Conservation (phyloP, 2,329 filamentous ascomycete species). For the Fusarium pseudoanthophilum region DNA sequence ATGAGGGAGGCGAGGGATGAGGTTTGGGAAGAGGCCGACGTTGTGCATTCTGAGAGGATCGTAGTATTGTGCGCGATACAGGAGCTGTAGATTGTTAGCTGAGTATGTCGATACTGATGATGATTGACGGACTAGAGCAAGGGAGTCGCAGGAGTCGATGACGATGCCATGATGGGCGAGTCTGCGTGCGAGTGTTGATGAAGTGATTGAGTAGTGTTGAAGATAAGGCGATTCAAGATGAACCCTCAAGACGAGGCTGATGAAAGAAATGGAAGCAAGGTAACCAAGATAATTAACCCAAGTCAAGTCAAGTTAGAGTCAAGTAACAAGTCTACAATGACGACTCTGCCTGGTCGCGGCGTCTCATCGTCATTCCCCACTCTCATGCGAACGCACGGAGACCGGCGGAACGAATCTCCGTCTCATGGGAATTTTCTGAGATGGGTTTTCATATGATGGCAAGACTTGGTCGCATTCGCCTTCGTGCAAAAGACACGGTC, state of each 20-base stretch:
- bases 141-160: constrained; percentile 73
- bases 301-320: neutral
- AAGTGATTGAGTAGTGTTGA: neutral
- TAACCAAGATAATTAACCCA: neutral
- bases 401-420: constrained; percentile 39
- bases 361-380: constrained; percentile 43
- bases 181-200: neutral
- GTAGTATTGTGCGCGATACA: constrained; percentile 95
- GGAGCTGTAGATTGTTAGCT: constrained; percentile 64
- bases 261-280: constrained; percentile 1
- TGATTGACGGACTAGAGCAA: constrained; percentile 73
- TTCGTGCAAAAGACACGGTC: neutral
- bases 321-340: constrained; percentile 35
- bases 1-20: constrained; percentile 91
- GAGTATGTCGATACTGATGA: neutral
- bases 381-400: constrained; percentile 2
- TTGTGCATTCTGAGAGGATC: constrained; percentile 92
- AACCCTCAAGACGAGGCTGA: neutral
- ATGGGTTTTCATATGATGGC: constrained; percentile 24
- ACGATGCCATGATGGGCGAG: constrained; percentile 70
- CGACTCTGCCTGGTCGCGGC: constrained; percentile 18
- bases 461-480: constrained; percentile 13
- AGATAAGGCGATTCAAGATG: neutral
- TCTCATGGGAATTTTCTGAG: constrained; percentile 38
- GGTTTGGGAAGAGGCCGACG: constrained; percentile 82